A percentile compares a stretch with the other conserved stretches of the same genome.
Conservation (phyloP, 2,329 filamentous ascomycete species). For the Pseudopithomyces maydicus region DNA sequence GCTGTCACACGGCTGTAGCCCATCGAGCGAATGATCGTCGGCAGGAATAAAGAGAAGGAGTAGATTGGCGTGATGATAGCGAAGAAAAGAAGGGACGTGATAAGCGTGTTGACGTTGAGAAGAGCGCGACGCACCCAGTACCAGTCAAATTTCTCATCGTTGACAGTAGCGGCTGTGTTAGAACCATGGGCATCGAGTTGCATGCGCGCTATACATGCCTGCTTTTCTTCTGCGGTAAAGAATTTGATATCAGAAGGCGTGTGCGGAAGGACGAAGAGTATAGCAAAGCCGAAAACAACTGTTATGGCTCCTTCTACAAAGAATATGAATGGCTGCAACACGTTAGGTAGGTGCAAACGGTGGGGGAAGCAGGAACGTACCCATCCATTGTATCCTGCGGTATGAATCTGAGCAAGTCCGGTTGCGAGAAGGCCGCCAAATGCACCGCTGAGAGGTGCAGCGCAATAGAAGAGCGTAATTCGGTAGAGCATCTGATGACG, state of each 20-base stretch:
- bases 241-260: conserved; percentile 46
- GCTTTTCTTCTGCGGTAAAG: too few relatives aligned
- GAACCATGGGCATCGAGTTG: conserved; percentile 33
- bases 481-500: too few relatives aligned
- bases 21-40: conserved; percentile 45
- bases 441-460: too few relatives aligned
- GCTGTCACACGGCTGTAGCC: conserved; percentile 46
- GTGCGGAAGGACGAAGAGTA: conserved; percentile 60
- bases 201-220: too few relatives aligned
- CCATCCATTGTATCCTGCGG: too few relatives aligned
- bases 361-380: too few relatives aligned
- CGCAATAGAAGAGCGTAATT: too few relatives aligned
- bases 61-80: conserved; percentile 53
- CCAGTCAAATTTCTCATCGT: conserved; percentile 49
- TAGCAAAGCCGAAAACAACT: conserved; percentile 46
- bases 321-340: conserved; percentile 36
- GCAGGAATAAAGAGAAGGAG: conserved; percentile 48
- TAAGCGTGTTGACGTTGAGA: conserved; percentile 41
- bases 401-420: too few relatives aligned
- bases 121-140: conserved; percentile 45
- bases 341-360: not conserved
- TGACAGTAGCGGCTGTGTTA: conserved; percentile 30
- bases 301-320: conserved; percentile 40
- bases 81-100: conserved; percentile 45
- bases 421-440: too few relatives aligned